Base-by-base conservation (phyloP, 1,284 basidiomycete species). In the Apiotrichum akiyoshidainum region DNA sequence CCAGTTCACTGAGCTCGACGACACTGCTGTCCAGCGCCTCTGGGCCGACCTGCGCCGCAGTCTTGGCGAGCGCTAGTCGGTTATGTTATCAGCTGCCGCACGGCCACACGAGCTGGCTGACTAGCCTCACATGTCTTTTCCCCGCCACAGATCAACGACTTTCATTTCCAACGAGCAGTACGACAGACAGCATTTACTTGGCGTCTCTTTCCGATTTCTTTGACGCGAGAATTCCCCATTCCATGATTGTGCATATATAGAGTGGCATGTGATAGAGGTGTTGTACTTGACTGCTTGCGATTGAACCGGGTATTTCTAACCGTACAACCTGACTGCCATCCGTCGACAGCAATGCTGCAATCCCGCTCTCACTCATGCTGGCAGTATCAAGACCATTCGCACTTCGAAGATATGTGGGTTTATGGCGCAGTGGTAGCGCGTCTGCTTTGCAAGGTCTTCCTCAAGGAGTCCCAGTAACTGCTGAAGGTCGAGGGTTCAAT, bases 1-100 rank as follows among this genome's bases (percentile, higher is more conserved):
- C 53, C 53, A 57, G 44, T 63, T 63, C 46, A 63, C 62, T 0
- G 62, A 63, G 54, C 54, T 63, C 45, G 58, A 60, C 41, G 62
- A 63, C 13, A 46, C 22, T 8, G 58, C 46, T 7, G 55, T 60
- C 12, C 46, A 39, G 17, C 46, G 58, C 5, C 48, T 63, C 26
- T 63, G 62, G 62, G 62, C 58, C 3, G 62, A 63, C 35, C 39
- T 63, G 41, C 53, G 62, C 9, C 58, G 62, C 33, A 56, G 50
- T 12, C 58, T 63, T 1, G 62, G 62, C 17, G 62, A 63, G 62
- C 54, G 37, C 19, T 50, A 50, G 46, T 7, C 19, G 40, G 11
- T 37, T 10, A 35, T 16, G 39, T 16, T 40, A 16, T 16, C 16
- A n/a, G 17, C 40, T 9, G 16, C 40, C 17, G 40, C 16, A 41